These are phyloP conservation scores for Dalbergia oliveri DNA, from an alignment of 306 rosid genomes.

Conservation along the genomic window DNA sequence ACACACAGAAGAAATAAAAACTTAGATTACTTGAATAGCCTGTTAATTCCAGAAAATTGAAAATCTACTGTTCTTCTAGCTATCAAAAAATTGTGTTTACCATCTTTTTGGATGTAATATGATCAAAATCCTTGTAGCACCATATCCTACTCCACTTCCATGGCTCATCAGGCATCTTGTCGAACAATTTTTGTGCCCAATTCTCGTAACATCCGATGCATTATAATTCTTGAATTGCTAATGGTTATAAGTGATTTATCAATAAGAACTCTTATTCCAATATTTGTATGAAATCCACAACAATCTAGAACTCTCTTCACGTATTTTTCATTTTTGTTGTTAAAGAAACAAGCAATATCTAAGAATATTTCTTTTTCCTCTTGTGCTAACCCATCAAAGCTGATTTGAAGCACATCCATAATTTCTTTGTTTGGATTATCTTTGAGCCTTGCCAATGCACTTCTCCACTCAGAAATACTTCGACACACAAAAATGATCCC, in stretches of 20 bases:
- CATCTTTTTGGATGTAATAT: neutral
- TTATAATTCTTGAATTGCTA: neutral
- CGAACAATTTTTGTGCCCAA: constrained; percentile 26
- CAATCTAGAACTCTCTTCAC: neutral
- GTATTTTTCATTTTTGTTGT: accelerated
- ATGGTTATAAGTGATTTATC: constrained; percentile 36
- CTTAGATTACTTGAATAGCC: neutral
- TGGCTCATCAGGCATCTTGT: neutral
- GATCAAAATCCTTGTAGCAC: neutral
- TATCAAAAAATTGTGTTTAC: neutral
- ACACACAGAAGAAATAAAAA: neutral
- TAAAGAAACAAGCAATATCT: neutral
- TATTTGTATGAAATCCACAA: constrained; percentile 12
- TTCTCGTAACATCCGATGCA: constrained; percentile 23
- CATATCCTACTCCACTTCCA: constrained; percentile 46
- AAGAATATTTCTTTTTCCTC: neutral
- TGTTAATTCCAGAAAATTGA: neutral
- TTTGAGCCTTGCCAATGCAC: neutral
- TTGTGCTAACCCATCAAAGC: neutral
- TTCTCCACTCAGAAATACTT: neutral
- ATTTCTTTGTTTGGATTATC: neutral
- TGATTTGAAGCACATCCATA: too few species aligned
- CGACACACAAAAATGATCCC: constrained; percentile 11
- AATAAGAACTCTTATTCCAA: constrained; percentile 24
- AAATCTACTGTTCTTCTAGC: neutral